Conservation (phyloP, 371 early-diverging fungal species). For the Thermomucor indicae-seudaticae region DNA sequence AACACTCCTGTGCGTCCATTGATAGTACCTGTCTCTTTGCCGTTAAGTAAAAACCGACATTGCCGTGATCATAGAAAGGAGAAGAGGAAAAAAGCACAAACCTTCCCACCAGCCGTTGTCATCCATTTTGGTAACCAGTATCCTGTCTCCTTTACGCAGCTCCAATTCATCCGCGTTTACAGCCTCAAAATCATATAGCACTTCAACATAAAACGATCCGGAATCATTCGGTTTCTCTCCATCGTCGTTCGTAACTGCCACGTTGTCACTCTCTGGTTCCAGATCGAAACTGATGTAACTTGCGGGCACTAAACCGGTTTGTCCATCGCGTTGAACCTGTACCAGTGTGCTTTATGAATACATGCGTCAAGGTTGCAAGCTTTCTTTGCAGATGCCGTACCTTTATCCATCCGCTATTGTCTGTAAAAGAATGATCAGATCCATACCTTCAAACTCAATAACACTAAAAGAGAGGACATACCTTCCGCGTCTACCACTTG, state of each 20-base stretch:
- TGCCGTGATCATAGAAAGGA: not conserved
- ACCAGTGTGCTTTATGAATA: conserved; percentile 9
- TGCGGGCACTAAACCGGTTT: conserved; percentile 70
- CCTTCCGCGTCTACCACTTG: conserved; percentile 52
- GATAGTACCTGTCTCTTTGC: conserved; percentile 43
- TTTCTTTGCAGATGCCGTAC: conserved; percentile 23
- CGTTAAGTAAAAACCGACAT: not conserved
- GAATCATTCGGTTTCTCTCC: not conserved
- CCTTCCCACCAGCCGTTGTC: conserved; percentile 81
- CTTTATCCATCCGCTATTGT: conserved; percentile 70
- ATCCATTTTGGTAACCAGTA: conserved; percentile 60
- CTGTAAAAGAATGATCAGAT: not conserved
- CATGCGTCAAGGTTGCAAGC: not conserved
- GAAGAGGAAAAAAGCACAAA: conserved; percentile 9
- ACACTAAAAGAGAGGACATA: not conserved
- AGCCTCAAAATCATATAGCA: conserved; percentile 74
- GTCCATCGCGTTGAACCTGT: conserved; percentile 28
- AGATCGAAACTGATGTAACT: conserved; percentile 42
- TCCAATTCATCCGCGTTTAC: conserved; percentile 72
- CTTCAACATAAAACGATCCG: conserved; percentile 46
- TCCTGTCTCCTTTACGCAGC: conserved; percentile 63
- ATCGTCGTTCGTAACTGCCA: not conserved
- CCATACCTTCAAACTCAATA: not conserved
- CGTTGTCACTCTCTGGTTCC: not conserved
- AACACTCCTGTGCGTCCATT: conserved; percentile 71